Conservation (phyloP, 495 filamentous ascomycete species). For the Neurospora terricola region DNA sequence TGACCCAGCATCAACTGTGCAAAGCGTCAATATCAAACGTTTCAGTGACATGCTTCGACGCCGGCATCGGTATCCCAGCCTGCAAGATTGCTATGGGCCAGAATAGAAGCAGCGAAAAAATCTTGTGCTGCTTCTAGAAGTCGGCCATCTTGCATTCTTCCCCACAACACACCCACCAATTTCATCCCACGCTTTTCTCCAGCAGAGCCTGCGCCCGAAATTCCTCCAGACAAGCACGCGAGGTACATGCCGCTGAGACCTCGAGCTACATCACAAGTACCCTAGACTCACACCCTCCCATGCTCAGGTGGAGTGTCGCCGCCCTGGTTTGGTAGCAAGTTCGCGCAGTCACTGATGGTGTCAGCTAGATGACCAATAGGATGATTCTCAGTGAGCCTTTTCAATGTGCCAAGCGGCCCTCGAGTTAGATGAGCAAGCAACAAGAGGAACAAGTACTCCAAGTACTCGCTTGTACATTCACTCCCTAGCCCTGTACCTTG, state of each 20-base stretch:
- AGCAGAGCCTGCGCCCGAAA: conserved; percentile 14
- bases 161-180: conserved; percentile 7
- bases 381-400: conserved; percentile 16
- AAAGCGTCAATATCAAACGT: not conserved
- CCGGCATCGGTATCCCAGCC: not conserved
- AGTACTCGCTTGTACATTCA: not conserved
- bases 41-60: not conserved
- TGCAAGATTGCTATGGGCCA: not conserved
- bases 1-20: not conserved
- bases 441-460: not conserved
- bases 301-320: conserved; percentile 11
- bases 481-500: not conserved
- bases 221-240: conserved; percentile 13
- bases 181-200: conserved; percentile 16
- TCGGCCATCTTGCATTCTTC: conserved; percentile 1
- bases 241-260: conserved; percentile 6
- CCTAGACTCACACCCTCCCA: conserved; percentile 12
- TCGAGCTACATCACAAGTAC: conserved; percentile 5
- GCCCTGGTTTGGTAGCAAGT: conserved; percentile 13
- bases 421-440: not conserved
- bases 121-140: not conserved
- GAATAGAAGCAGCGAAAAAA: not conserved
- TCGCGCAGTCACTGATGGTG: not conserved
- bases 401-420: conserved; percentile 9
- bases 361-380: conserved; percentile 17